These are phyloP conservation scores for Bruguiera gymnorhiza DNA, from an alignment of 345 rosid species.

Conservation along the genomic window DNA sequence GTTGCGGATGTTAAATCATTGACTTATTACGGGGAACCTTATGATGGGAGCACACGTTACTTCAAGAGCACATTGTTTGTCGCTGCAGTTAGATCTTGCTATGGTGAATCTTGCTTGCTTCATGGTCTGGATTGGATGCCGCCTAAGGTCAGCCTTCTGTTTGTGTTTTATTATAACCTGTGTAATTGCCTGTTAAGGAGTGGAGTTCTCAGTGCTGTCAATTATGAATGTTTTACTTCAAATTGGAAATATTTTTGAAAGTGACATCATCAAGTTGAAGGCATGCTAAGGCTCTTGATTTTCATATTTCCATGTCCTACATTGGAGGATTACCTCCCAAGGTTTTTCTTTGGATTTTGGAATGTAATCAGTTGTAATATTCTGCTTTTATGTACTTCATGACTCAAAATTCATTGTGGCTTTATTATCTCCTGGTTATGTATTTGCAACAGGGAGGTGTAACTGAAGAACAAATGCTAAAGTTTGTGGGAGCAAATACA, in stretches of 20 bases:
- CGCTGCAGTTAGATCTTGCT: slow-evolving; percentile 93
- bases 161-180: slow-evolving; percentile 2
- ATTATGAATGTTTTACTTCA: slow-evolving; percentile 9
- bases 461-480: slow-evolving; percentile 96
- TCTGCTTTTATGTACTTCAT: slow-evolving; percentile 7
- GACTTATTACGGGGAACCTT: slow-evolving; percentile 99
- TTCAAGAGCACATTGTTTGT: slow-evolving; percentile 85
- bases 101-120: slow-evolving; percentile 88
- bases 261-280: not conserved
- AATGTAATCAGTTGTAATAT: slow-evolving; percentile 9
- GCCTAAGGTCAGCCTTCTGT: slow-evolving; percentile 57
- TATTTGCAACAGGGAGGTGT: slow-evolving; percentile 63
- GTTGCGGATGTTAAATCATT: slow-evolving; percentile 89
- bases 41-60: slow-evolving; percentile 93
- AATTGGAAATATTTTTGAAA: not conserved
- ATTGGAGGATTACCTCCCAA: slow-evolving; percentile 7
- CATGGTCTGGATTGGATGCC: slow-evolving; percentile 99
- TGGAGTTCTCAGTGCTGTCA: slow-evolving; percentile 1
- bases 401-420: slow-evolving; percentile 7
- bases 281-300: slow-evolving; percentile 2
- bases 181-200: not conserved
- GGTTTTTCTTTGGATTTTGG: slow-evolving; percentile 7
- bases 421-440: slow-evolving; percentile 13
- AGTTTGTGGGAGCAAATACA: slow-evolving; percentile 93
- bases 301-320: slow-evolving; percentile 4